A percentile compares a stretch with the other conserved stretches of the same genome.
These are phyloP conservation scores for Kentomonas sorsogonicus DNA, from an alignment of 208 protist genomes.

Conservation along the genomic window DNA sequence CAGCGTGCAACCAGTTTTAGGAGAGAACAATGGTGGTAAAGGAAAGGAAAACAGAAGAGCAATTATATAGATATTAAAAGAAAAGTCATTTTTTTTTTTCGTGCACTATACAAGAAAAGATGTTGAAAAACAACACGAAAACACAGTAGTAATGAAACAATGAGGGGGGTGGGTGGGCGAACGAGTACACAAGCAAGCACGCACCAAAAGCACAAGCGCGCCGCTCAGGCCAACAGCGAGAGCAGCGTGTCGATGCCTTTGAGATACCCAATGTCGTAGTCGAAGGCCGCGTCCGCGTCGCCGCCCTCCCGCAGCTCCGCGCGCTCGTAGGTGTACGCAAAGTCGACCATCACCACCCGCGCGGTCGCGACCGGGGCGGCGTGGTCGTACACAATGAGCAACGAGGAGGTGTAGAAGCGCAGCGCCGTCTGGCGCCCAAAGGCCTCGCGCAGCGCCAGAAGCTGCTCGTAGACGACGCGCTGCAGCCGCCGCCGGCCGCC, in stretches of 20 bases:
- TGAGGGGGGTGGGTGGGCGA: too few species aligned
- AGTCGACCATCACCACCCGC: constrained; percentile 85
- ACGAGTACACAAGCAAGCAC: constrained; percentile 7
- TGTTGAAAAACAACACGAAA: too few species aligned
- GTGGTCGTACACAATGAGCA: constrained; percentile 85
- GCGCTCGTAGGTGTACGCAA: constrained; percentile 82
- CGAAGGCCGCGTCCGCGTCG: constrained; percentile 51
- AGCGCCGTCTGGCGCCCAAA: constrained; percentile 63
- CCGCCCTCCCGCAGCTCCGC: constrained; percentile 48
- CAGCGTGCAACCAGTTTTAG: neutral
- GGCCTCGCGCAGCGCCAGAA: constrained; percentile 40
- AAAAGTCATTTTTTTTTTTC: neutral
- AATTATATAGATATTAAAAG: neutral
- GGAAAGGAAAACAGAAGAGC: constrained; percentile 2
- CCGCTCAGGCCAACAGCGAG: constrained; percentile 38
- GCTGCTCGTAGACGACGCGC: constrained; percentile 31
- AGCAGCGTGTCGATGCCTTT: constrained; percentile 70
- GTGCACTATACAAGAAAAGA: neutral
- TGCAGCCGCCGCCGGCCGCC: constrained; percentile 19
- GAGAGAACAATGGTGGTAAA: neutral
- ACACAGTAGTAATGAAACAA: too few species aligned
- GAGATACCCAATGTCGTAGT: constrained; percentile 72
- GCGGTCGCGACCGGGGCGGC: constrained; percentile 47
- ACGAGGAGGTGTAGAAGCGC: constrained; percentile 83
- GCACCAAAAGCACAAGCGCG: neutral